A percentile compares a stretch with the other conserved stretches of the same genome.
These are phyloP conservation scores for Venturia asperata DNA, from an alignment of 2,329 filamentous ascomycete species.

Conservation along the genomic window DNA sequence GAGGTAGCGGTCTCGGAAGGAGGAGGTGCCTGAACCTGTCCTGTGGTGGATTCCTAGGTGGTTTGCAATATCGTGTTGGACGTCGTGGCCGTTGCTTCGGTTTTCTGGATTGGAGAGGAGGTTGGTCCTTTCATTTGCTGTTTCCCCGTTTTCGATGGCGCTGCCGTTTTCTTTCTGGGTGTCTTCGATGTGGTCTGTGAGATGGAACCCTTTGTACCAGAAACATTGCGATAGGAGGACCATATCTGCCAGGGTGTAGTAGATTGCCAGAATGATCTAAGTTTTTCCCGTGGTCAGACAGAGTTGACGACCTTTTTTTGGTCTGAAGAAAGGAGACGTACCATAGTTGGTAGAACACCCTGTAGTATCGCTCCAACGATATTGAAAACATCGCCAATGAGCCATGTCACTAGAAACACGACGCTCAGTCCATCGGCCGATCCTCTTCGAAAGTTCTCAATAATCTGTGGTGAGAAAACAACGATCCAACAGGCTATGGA, in stretches of 20 bases:
- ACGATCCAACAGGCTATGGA: slow-evolving; percentile 98
- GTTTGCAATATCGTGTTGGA: neutral
- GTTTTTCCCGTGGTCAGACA: too few relatives aligned
- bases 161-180: slow-evolving; percentile 19
- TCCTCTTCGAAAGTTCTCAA: slow-evolving; percentile 81
- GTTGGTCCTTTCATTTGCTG: slow-evolving; percentile 36
- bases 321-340: slow-evolving; percentile 28
- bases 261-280: slow-evolving; percentile 79
- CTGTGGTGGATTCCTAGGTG: slow-evolving; percentile 27
- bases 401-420: slow-evolving; percentile 88
- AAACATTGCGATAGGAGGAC: slow-evolving; percentile 86
- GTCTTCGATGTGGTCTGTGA: slow-evolving; percentile 31
- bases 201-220: slow-evolving; percentile 79
- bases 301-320: too few relatives aligned
- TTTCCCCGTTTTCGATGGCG: slow-evolving; percentile 22
- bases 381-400: slow-evolving; percentile 92
- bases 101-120: slow-evolving; percentile 25
- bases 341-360: slow-evolving; percentile 88
- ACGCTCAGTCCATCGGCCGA: slow-evolving; percentile 77
- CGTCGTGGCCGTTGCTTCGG: neutral
- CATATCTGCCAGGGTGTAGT: slow-evolving; percentile 87
- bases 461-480: slow-evolving; percentile 94
- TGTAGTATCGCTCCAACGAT: slow-evolving; percentile 85
- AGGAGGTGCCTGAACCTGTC: neutral
- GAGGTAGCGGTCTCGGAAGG: slow-evolving; percentile 29